Conservation (phyloP, 1,139 yeast species). For the Scheffersomyces parashehatae region DNA sequence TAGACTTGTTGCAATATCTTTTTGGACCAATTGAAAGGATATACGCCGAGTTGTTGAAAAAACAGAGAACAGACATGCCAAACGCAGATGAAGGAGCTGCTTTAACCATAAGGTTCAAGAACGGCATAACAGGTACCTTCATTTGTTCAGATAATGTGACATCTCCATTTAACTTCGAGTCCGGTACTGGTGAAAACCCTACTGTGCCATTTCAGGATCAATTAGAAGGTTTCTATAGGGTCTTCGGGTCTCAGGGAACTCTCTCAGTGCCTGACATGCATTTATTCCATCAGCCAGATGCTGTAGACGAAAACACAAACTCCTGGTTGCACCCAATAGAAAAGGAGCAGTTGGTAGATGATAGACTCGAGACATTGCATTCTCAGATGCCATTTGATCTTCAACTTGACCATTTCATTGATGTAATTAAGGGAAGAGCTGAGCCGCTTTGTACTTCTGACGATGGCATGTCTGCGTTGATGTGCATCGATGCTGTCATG, state of each 20-base stretch:
- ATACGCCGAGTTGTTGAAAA: constrained; percentile 36
- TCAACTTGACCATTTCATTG: constrained; percentile 38
- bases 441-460: constrained; percentile 37
- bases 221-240: constrained; percentile 35
- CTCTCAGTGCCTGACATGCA: constrained; percentile 39
- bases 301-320: constrained; percentile 12
- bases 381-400: constrained; percentile 31
- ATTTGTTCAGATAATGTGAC: constrained; percentile 41
- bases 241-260: constrained; percentile 40
- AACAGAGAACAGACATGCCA: constrained; percentile 29
- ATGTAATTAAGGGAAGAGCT: constrained; percentile 29
- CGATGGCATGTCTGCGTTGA: constrained; percentile 40
- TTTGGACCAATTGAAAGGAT: constrained; percentile 41
- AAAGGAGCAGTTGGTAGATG: constrained; percentile 12
- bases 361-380: constrained; percentile 11
- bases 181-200: constrained; percentile 46
- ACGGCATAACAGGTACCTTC: constrained; percentile 40
- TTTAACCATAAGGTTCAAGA: constrained; percentile 30
- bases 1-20: constrained; percentile 38
- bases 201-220: constrained; percentile 30
- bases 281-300: constrained; percentile 29
- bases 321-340: constrained; percentile 23
- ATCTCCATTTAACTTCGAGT: constrained; percentile 42
- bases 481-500: constrained; percentile 22
- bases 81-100: constrained; percentile 46